Percentiles rank a stretch among this genome's conserved stretches.
Evolutionary conservation across 129 eudicot genomes (phyloP).

Genomic region (Oenanthe sinensis): DNA sequence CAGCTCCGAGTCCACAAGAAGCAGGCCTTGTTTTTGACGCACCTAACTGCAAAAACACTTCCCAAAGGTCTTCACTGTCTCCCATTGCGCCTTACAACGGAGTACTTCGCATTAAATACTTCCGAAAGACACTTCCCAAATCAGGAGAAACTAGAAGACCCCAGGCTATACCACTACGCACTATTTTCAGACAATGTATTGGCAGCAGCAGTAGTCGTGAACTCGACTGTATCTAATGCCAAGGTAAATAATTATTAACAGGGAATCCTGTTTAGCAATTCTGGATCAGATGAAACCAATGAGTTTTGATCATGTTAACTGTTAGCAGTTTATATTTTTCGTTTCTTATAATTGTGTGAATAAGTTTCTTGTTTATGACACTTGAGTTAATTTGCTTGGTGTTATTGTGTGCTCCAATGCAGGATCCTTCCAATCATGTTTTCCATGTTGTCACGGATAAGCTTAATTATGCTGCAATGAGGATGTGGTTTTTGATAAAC

Average conservation of each 20-base stretch:
- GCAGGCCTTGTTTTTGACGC: slow-evolving; percentile 89
- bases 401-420: slow-evolving; percentile 6
- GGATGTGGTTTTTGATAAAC: slow-evolving; percentile 94
- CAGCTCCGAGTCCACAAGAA: slow-evolving; percentile 84
- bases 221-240: slow-evolving; percentile 73
- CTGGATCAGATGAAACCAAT: background rate
- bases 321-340: background rate
- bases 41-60: slow-evolving; percentile 88
- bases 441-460: slow-evolving; percentile 92
- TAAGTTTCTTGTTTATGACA: background rate
- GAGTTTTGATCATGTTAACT: background rate
- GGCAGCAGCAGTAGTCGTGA: slow-evolving; percentile 91
- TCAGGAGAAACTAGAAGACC: slow-evolving; percentile 70
- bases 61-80: slow-evolving; percentile 99
- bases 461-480: slow-evolving; percentile 94
- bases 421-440: slow-evolving; percentile 76
- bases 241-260: slow-evolving; percentile 37
- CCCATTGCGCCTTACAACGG: slow-evolving; percentile 83
- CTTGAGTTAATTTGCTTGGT: background rate
- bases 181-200: slow-evolving; percentile 79
- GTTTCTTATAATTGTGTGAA: background rate
- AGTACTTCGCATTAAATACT: slow-evolving; percentile 60
- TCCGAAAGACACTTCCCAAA: slow-evolving; percentile 57
- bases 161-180: slow-evolving; percentile 77
- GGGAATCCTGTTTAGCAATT: background rate